Base-by-base conservation (phyloP, 2,329 filamentous ascomycete genomes). In the Fusarium albosuccineum region DNA sequence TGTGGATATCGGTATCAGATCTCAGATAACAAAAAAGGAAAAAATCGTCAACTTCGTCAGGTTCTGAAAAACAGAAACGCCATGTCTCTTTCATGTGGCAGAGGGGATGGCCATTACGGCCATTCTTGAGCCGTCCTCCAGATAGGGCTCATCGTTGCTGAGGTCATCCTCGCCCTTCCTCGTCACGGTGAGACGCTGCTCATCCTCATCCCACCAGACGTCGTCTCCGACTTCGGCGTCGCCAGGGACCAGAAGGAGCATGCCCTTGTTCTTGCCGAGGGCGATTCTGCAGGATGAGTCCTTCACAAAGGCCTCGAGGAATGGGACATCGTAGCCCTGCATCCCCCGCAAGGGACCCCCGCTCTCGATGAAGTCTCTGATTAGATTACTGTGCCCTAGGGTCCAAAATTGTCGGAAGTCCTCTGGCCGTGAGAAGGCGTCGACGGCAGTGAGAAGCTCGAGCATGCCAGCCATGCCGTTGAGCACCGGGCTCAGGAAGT, bases 331-430 rank as follows among this genome's bases (percentile, higher is more conserved):
- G 52, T 68, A 71, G 45, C 74, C 72, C 27, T 75, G 57, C 53
- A 69, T 61, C 39, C 67, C 57, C 22, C 68, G 67, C 29, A 70
- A 59, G 6, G 72, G 67, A 6, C 70, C 67, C 9, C 67, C 72
- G 56, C 70, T 74, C 44, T 74, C 72, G 48, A 77, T 69, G 34
- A 75, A 73, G 40, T 79, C 76, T 27, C 69, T 66, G 58, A 79
- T 76, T 37, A 79, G 66, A 30, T 79, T 79, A 57, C 72, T 72
- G 16, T 65, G 74, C 56, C 76, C 75, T 10, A 79, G 68, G 17
- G 66, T 72, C 77, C 77, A 79, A 57, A 79, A 79, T 34, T 76
- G 72, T 10, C 77, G 66, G 58, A 79, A 79, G 48, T 73, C 71
- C 22, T 72, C 73, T n/a, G 77, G 76, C 6, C 75, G 66, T 6